A percentile compares a stretch with the other conserved stretches of the same genome.
These are phyloP conservation scores for Aspergillus olivimuriae DNA, from an alignment of 495 filamentous ascomycete genomes.

Conservation along the genomic window DNA sequence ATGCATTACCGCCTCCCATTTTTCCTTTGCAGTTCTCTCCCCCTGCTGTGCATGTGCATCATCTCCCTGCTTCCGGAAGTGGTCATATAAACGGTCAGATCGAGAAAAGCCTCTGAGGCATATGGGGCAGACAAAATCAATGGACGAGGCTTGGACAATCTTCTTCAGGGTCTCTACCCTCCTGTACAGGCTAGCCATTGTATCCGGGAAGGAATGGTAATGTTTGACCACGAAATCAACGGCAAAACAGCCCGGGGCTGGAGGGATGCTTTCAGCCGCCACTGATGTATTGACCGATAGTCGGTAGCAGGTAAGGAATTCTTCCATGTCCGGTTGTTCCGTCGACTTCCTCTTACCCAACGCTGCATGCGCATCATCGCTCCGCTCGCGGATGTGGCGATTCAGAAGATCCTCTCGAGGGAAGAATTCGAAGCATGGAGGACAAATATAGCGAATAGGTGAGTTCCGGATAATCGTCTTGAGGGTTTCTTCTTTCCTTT, in stretches of 20 bases:
- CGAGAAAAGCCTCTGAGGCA: too few relatives aligned
- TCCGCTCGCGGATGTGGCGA: conserved; percentile 1
- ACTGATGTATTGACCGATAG: not conserved
- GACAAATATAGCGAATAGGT: conserved; percentile 1
- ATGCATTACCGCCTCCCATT: not conserved
- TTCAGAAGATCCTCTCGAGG: not conserved
- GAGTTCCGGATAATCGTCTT: conserved; percentile 2
- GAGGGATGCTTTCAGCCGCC: conserved; percentile 2
- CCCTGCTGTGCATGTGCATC: too few relatives aligned
- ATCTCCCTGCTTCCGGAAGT: too few relatives aligned
- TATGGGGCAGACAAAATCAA: too few relatives aligned
- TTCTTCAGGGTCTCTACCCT: too few relatives aligned
- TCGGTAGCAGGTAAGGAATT: conserved; percentile 3
- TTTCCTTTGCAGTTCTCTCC: not conserved
- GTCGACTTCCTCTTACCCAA: not conserved
- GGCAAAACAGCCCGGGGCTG: conserved; percentile 1
- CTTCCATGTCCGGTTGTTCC: not conserved
- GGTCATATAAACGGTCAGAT: too few relatives aligned
- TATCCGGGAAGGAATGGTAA: too few relatives aligned
- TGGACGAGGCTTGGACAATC: too few relatives aligned
- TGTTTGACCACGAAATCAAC: conserved; percentile 7
- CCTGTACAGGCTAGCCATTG: too few relatives aligned
- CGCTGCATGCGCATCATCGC: not conserved
- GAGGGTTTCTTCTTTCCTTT: conserved; percentile 1
- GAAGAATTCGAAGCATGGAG: conserved; percentile 1